Base-by-base conservation (phyloP, 2,329 filamentous ascomycete genomes). In the Thielaviopsis punctulata region DNA sequence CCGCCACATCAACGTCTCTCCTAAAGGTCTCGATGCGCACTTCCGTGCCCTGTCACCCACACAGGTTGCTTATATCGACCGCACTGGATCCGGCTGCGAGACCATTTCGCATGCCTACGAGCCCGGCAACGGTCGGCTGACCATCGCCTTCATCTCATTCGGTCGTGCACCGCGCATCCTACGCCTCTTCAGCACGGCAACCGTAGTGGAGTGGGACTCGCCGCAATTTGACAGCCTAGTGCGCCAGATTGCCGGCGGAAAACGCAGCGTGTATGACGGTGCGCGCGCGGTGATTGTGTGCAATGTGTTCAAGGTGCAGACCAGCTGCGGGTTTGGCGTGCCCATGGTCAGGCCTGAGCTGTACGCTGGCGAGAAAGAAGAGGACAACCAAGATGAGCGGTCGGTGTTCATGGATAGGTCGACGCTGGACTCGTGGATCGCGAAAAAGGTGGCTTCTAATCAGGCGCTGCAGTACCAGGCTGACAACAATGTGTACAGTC, bases 51-150 rank as follows among this genome's bases (percentile, higher is more conserved):
- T 84, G 50, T 65, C 67, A 8, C 69, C 74, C 25, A 81, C 73
- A 56, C 68, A 69, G n/a, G 75, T 83, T 53, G 80, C 77, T 23
- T 89, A 88, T 61, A 70, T 87, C 52, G 84, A 89, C 61, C 75
- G 80, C 55, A 86, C 80, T 1, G 85, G 84, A 25, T 84, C 80
- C 27, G 84, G 84, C 22, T 80, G 73, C 60, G 85, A 90, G 67
- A 89, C 84, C 2, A 81, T 89, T 55, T 72, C 77, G 4, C 84
- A 89, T 60, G 65, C 86, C 10, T 80, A 86, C 62, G 84, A 90
- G 61, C 52, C 52, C 9, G 48, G 43, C 41, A 89, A 89, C 59
- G 82, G 80, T 25, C 75, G 85, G 15, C 73, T 84, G 18, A 86
- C 82, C 5, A 66, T 89, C 60, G 80, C 87, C 73, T 86, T 88